Base-by-base conservation (phyloP, 1,284 basidiomycete species). In the Coriolopsis trogii region DNA sequence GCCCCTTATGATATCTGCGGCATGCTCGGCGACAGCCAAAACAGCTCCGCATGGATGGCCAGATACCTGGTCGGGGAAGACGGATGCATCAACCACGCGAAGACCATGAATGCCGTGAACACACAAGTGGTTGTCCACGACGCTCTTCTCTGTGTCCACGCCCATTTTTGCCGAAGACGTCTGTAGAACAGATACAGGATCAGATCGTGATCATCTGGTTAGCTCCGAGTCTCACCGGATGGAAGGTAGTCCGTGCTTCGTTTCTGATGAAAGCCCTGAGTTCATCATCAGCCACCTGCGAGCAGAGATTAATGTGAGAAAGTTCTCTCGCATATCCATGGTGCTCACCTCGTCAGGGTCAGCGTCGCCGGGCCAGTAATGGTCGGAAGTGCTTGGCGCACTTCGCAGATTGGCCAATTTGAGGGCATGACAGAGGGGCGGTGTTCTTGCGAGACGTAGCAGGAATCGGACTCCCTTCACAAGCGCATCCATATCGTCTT, bases 81-180 rank as follows among this genome's bases (percentile, higher is more conserved):
- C 67, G 2, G 71, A 73, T 2, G 72, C 68, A 58, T 79, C 76
- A 23, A 75, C 70, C 29, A 79, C 66, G 13, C 75, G 64, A 53
- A 78, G 55, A 13, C 70, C 69, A 20, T 52, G 45, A 25, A 72
- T 62, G 9, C 68, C 69, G 49, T 74, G 72, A 16, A 74, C 68
- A 9, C 60, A 58, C 36, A 59, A 50, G 36, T 46, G 21, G 1
- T 49, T 26, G 36, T 61, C 53, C 4, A 59, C 60, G 2, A 49
- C 60, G 39, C 60, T 61, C 12, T 45, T 49, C 34, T 42, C 25
- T 23, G 55, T 37, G 29, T 55, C 49, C 6, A 3, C 18, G 2
- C 57, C 60, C 60, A 61, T 61, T 16, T 55, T 41, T 10, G 50
- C 57, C 1, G 60, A 53, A 0, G 59, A 58, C 5, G 53, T 54